Conservation (phyloP, 176 grass and related monocot species). For the Aegilops umbellulata region DNA sequence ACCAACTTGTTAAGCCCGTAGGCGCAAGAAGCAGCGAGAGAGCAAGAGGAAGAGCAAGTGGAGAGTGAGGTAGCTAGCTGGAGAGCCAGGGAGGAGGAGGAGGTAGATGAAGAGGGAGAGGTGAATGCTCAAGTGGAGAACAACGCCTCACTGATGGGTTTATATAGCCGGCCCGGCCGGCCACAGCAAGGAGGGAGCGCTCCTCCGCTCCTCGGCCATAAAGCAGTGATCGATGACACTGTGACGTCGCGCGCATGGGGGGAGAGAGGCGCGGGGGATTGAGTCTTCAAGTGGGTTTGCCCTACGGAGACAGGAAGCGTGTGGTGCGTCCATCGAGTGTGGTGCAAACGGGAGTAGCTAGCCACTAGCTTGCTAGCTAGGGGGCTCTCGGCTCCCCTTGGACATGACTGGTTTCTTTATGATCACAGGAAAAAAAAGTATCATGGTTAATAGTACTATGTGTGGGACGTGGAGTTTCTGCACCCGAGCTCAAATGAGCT, state of each 20-base stretch:
- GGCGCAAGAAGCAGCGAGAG: not conserved
- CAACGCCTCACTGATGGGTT: not conserved
- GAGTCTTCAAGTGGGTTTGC: conserved; percentile 61
- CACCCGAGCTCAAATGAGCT: too few species aligned
- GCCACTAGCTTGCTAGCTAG: not conserved
- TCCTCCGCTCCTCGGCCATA: not conserved
- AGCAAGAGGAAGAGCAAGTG: not conserved
- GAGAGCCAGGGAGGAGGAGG: not conserved
- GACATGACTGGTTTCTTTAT: conserved; percentile 7
- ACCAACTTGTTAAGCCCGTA: conserved; percentile 22
- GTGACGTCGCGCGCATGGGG: not conserved
- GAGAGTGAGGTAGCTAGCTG: not conserved
- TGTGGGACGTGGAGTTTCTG: too few species aligned
- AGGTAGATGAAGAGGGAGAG: not conserved
- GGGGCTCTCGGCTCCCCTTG: not conserved
- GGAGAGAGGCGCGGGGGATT: conserved; percentile 9
- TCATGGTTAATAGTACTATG: too few species aligned
- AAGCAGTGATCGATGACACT: not conserved
- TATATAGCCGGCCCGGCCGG: conserved; percentile 41
- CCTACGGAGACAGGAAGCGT: conserved; percentile 3
- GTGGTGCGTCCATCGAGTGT: conserved; percentile 22
- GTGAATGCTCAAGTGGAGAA: not conserved
- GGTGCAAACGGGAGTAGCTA: conserved; percentile 4
- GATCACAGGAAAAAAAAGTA: not conserved
- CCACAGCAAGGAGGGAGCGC: not conserved